Evolutionary conservation across 441 rosid species (phyloP), one percentile per base, ranked within the genome.

Genomic region (Cnidoscolus chayamansa): DNA sequence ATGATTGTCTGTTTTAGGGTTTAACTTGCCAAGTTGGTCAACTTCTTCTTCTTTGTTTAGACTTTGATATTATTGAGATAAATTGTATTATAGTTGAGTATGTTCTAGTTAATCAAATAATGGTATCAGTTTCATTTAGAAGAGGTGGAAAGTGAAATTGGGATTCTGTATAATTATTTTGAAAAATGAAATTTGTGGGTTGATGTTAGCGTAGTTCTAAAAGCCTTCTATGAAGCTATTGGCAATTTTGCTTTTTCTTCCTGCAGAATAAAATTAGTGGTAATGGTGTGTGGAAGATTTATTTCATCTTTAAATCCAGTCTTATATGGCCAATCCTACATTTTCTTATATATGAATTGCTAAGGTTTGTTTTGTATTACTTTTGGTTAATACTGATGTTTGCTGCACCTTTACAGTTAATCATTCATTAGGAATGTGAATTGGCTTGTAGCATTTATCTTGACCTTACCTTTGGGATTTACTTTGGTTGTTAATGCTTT

Each of bases 1-100:
- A 4, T 58, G 12, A 0, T 54, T 53, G 13, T 51, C 59, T 49
- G 51, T 59, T 17, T 58, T 48, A 32, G n/a, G 55, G 71, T 50
- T 57, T 59, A n/a, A 47, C 49, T 72, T 16, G 48, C 58, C 48
- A 31, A 59, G 73, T 40, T 4, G 45, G 45, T 40, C 45, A 6
- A 40, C 45, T 40, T 40, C 45, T 40, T 40, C 6, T 40, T 40
- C 40, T 35, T 35, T 35, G 40, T 35, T 35, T 35, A 35, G 40
- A 4, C 40, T 2, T 35, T 4, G 40, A 0, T 3, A 16, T 19
- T 55, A 56, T 53, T 15, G 19, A 49, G 43, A 19, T 40, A 4
- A 31, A 51, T 53, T 53, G 61, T 35, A 55, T 25, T 37, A 13
- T 37, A 20, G 15, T 61, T 50, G 50, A 62, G 60, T 50, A 32